Conservation (phyloP, 495 filamentous ascomycete species). For the Letharia columbiana region DNA sequence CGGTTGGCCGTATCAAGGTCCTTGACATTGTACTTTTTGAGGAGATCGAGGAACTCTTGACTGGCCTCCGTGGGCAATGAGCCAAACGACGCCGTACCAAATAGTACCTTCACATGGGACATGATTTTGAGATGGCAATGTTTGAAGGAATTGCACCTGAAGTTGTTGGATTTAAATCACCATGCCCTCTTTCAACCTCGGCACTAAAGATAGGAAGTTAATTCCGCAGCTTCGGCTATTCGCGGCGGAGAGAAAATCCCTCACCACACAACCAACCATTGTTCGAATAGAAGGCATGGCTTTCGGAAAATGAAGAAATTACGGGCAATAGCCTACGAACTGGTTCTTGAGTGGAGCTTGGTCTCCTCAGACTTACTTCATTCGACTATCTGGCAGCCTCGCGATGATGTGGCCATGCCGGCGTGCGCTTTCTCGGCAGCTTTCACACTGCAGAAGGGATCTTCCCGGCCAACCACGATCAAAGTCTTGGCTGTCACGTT, state of each 20-base stretch:
- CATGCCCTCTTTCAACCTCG: not conserved
- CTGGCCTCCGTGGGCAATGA: constrained; percentile 3
- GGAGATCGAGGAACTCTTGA: constrained; percentile 20
- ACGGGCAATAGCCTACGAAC: not conserved
- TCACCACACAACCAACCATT: not conserved
- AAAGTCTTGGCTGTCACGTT: not conserved
- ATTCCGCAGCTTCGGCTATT: not conserved
- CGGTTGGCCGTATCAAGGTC: constrained; percentile 32
- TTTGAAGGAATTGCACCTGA: not conserved
- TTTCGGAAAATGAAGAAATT: too few relatives aligned
- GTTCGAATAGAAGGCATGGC: too few relatives aligned
- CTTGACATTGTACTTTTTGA: constrained; percentile 29
- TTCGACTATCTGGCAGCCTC: too few relatives aligned
- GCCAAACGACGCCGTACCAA: not conserved
- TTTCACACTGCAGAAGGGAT: constrained; percentile 5
- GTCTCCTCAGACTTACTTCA: too few relatives aligned
- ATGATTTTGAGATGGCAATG: not conserved
- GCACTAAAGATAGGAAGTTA: not conserved
- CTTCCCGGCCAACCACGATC: constrained; percentile 3
- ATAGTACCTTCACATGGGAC: constrained; percentile 6
- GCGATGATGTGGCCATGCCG: not conserved
- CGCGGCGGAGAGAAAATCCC: not conserved
- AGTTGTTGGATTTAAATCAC: not conserved
- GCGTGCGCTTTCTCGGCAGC: constrained; percentile 5
- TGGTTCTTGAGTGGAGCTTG: not conserved